Base-by-base conservation (phyloP, 441 rosid species). In the Bruguiera hainesii region DNA sequence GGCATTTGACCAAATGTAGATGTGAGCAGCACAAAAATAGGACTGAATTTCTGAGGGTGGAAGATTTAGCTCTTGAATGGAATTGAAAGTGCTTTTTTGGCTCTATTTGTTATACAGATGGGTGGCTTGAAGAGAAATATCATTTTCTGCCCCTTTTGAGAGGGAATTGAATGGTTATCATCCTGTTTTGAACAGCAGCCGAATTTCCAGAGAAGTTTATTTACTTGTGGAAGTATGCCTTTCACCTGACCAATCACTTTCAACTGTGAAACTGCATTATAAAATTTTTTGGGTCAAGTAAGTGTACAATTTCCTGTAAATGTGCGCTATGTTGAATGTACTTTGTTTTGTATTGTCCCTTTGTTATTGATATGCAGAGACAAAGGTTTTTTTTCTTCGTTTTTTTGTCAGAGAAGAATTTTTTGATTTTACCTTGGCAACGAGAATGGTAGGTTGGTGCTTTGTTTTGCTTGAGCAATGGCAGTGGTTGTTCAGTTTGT, bases 201-300 rank as follows among this genome's bases (percentile, higher is more conserved):
- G 52, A 70, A 66, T 67, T 56, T 61, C 67, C 48, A 61, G 75
- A 65, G 76, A 71, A 60, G 80, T 64, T 62, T 73, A 72, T 71
- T 61, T 55, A 19, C 71, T 71, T 64, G 77, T 61, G 62, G 74
- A 73, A 58, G 56, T 72, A 20, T 70, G 65, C 59, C 28, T 65
- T 51, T 53, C 70, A 46, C 56, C 62, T 71, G 76, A 51, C 69
- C 68, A 65, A 76, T 48, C 72, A 63, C 71, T 60, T 65, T 74
- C 80, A 60, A 72, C 76, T 67, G 53, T 64, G 82, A 76, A 64
- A 82, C 76, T 70, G 65, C 78, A 21, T 68, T 73, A 3, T 42
- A 72, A 77, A 70, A 67, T 66, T 68, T 72, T 69, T 67, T 51
- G 66, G 78, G 80, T 76, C 85, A 78, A 76, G 84, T 78, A 82